Percentiles rank a stretch among this genome's conserved stretches.
Evolutionary conservation across 1,284 basidiomycete genomes (phyloP).

Genomic region (Moesziomyces parantarcticus): DNA sequence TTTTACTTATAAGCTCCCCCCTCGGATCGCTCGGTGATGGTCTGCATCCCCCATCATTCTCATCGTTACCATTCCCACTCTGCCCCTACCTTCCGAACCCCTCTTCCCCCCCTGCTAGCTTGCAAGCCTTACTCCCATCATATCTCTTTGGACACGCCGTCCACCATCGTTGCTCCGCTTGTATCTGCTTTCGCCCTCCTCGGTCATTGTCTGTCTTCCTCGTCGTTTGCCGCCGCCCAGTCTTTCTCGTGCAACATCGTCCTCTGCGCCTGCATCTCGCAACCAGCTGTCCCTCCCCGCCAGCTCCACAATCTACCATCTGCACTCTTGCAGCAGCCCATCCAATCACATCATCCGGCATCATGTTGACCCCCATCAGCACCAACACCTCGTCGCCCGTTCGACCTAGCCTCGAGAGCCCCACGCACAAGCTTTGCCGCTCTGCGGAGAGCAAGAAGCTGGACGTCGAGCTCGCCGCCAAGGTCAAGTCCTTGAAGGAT

Average conservation of each 20-base stretch:
- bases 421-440: constrained; percentile 43
- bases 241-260: constrained; percentile 1
- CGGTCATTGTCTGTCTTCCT: constrained; percentile 11
- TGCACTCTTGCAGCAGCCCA: not conserved
- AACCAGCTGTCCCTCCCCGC: constrained; percentile 12
- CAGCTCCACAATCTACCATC: not conserved
- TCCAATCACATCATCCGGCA: constrained; percentile 4
- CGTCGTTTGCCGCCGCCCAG: constrained; percentile 8
- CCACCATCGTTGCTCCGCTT: constrained; percentile 12
- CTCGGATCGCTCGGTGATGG: constrained; percentile 51
- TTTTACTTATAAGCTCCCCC: constrained; percentile 40
- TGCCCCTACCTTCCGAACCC: constrained; percentile 19
- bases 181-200: constrained; percentile 23
- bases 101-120: constrained; percentile 6
- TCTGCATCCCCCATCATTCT: constrained; percentile 26
- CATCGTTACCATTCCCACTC: constrained; percentile 23
- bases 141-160: constrained; percentile 19
- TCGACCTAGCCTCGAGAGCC: constrained; percentile 32
- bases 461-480: constrained; percentile 45
- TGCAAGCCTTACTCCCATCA: constrained; percentile 30
- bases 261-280: constrained; percentile 23
- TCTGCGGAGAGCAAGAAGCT: constrained; percentile 47
- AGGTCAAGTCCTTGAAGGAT: constrained; percentile 47
- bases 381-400: constrained; percentile 44
- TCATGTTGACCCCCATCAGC: constrained; percentile 49